These are phyloP conservation scores for Schizophyllum amplum DNA, from an alignment of 1,284 basidiomycete species.

Conservation along the genomic window DNA sequence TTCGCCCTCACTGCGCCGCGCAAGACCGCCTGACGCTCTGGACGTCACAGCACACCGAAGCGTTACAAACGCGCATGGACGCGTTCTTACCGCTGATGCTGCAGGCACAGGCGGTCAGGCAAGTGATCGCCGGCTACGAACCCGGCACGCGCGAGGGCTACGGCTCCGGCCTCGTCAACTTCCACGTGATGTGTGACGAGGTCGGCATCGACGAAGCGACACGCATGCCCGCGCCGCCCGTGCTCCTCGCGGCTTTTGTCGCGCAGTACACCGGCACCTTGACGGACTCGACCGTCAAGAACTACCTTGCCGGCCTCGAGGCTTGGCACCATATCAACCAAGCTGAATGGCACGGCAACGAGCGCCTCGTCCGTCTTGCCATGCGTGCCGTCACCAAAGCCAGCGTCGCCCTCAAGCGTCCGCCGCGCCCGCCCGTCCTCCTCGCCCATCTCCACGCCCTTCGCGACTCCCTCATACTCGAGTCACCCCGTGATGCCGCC, in stretches of 20 bases:
- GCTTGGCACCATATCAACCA: constrained; percentile 21
- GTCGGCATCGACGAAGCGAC: constrained; percentile 2
- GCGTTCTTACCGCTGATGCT: neutral
- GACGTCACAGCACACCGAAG: neutral
- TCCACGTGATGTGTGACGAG: constrained; percentile 9
- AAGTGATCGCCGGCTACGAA: neutral
- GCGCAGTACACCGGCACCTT: constrained; percentile 11
- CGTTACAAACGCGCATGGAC: neutral
- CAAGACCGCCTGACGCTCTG: neutral
- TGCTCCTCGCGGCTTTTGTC: constrained; percentile 11
- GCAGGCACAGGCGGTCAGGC: neutral
- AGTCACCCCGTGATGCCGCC: constrained; percentile 15
- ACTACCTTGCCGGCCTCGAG: constrained; percentile 19
- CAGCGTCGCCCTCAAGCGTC: constrained; percentile 8
- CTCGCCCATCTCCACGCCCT: constrained; percentile 17
- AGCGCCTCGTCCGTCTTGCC: constrained; percentile 15
- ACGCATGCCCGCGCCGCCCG: constrained; percentile 11
- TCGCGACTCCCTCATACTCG: constrained; percentile 6
- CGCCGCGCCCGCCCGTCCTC: constrained; percentile 16
- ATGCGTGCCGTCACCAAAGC: constrained; percentile 14
- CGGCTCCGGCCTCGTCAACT: constrained; percentile 11
- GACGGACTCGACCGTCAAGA: constrained; percentile 14
- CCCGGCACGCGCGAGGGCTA: constrained; percentile 1
- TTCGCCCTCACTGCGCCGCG: neutral
- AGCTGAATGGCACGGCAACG: constrained; percentile 20